Base-by-base conservation (phyloP, 2,329 filamentous ascomycete species). In the Phialocephala sp. region DNA sequence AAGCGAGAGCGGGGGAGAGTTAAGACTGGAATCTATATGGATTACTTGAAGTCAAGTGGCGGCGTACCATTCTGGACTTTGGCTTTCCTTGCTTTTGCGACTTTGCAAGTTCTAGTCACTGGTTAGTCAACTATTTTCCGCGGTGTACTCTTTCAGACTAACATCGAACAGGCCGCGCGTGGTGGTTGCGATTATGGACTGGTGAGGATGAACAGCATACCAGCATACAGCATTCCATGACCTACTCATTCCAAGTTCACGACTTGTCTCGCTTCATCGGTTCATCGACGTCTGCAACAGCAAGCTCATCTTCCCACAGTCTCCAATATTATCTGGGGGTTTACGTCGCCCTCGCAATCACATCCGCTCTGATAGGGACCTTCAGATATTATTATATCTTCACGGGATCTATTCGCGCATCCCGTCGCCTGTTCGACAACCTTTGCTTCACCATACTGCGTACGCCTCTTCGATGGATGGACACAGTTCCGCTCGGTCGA, bases 401-500 rank as follows among this genome's bases (percentile, higher is more conserved):
- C 72, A 71, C 80, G 8, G 88, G 89, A 57, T 90, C 90, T 14
- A 82, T 93, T 70, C 84, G 82, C 65, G 91, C 91, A 2, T 93
- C 90, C n/a, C 82, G 87, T 45, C 79, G 79, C 54, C 81, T 94
- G 3, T 94, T 93, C 69, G 83, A 87, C 24, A 84, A 84, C 60
- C 84, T 93, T 68, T 86, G 89, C 52, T 87, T 86, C 69, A 83
- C 86, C 0, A 83, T 94, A 12, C 81, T 94, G 3, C 85, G 89
- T 20, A 88, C 91, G 6, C 91, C 90, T 1, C 81, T 94, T n/a
- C 83, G 91, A 67, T 93, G 91, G 90, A 83, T 94, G 43, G 91
- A 94, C 74, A 94, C 91, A 0, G 89, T 93, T 0, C 92, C 92
- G 0, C 81, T 93, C 1, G 91, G 91, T 1, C 86, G 91, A 55